Evolutionary conservation across 2,329 filamentous ascomycete species (phyloP).

Genomic region (Phialophora verrucosa): DNA sequence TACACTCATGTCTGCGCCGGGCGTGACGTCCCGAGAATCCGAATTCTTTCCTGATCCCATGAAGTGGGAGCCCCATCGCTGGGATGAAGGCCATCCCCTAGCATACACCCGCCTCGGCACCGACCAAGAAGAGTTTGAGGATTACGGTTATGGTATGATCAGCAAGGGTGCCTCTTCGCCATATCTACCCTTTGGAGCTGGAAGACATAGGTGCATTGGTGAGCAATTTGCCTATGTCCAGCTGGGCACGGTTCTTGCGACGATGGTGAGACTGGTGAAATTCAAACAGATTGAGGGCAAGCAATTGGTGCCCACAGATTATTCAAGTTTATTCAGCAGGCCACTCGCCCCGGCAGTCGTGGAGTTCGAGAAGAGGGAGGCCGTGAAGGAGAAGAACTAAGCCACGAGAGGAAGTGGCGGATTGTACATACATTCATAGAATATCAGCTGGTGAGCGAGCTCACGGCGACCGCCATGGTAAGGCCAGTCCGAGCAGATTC

Average conservation of each 20-base stretch:
- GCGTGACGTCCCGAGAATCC: slow-evolving; percentile 74
- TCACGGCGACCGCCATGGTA: too few relatives aligned
- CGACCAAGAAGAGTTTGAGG: slow-evolving; percentile 74
- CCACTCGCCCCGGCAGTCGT: slow-evolving; percentile 64
- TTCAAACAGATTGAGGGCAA: slow-evolving; percentile 76
- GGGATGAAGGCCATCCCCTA: slow-evolving; percentile 70
- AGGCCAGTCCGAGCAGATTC: not conserved
- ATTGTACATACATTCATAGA: not conserved
- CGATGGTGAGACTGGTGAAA: slow-evolving; percentile 78
- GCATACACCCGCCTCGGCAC: slow-evolving; percentile 54
- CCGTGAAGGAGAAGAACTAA: slow-evolving; percentile 4
- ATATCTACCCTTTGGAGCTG: slow-evolving; percentile 92
- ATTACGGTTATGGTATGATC: slow-evolving; percentile 92
- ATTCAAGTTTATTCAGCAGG: slow-evolving; percentile 70
- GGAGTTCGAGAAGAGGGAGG: slow-evolving; percentile 34
- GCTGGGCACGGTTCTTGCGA: slow-evolving; percentile 81
- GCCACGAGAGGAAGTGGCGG: not conserved
- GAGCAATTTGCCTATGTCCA: slow-evolving; percentile 97
- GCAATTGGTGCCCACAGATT: slow-evolving; percentile 71
- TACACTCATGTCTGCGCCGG: slow-evolving; percentile 81
- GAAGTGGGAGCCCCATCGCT: slow-evolving; percentile 88
- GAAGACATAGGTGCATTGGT: slow-evolving; percentile 91
- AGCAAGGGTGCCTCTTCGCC: slow-evolving; percentile 88
- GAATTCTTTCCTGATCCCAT: slow-evolving; percentile 81
- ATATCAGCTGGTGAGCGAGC: not conserved